Percentiles rank a stretch among this genome's conserved stretches.
Conservation (phyloP, 495 filamentous ascomycete genomes). For the Penicillium odoratum region DNA sequence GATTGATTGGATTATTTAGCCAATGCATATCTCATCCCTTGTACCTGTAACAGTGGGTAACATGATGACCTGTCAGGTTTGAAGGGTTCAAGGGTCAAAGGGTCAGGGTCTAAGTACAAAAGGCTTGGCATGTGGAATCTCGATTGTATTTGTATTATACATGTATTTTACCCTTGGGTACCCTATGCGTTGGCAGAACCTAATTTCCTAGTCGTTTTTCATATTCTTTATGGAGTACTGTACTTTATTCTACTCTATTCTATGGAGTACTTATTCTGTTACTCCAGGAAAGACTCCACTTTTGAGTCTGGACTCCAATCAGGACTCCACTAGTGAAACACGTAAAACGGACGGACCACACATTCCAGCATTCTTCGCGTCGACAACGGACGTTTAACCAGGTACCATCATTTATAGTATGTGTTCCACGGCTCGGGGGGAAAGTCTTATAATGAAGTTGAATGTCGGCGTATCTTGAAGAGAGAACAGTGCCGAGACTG, state of each 20-base stretch:
- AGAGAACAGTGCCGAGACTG: too few species aligned
- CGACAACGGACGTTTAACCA: not conserved
- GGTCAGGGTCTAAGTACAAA: too few species aligned
- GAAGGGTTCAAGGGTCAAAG: not conserved
- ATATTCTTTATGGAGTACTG: too few species aligned
- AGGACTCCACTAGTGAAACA: constrained; percentile 23
- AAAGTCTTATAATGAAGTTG: not conserved
- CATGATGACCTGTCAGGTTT: constrained; percentile 8
- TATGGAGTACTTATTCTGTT: not conserved
- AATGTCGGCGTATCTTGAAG: too few species aligned
- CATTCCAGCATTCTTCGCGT: constrained; percentile 16
- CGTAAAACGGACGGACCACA: not conserved
- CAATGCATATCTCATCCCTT: constrained; percentile 27
- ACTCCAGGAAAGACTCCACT: constrained; percentile 14
- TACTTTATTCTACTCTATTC: too few species aligned
- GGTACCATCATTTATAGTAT: not conserved
- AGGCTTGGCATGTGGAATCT: not conserved
- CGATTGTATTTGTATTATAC: too few species aligned
- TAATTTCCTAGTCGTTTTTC: too few species aligned
- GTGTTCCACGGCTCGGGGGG: not conserved
- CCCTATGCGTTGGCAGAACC: too few species aligned
- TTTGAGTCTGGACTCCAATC: constrained; percentile 21
- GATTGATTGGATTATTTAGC: not conserved
- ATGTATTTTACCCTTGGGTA: too few species aligned
- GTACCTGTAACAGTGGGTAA: not conserved